A percentile compares a stretch with the other conserved stretches of the same genome.
Conservation (phyloP, 345 rosid genomes). For the Boechera retrofracta region DNA sequence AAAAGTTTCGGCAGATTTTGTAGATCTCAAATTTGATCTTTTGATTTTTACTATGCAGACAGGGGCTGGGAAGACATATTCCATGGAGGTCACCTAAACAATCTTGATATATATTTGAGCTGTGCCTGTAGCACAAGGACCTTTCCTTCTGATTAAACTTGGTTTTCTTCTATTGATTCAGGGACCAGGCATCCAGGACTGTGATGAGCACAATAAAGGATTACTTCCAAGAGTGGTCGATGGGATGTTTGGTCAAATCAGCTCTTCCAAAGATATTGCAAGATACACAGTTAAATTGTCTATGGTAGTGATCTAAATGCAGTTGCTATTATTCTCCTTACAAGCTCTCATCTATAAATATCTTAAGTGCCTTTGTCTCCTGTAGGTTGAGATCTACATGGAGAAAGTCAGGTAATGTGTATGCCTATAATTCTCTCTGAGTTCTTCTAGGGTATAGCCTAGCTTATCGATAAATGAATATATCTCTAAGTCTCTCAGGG, state of each 20-base stretch:
- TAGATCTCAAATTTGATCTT: neutral
- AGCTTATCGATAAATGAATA: conserved; percentile 6
- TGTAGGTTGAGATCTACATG: conserved; percentile 93
- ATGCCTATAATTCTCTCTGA: conserved; percentile 12
- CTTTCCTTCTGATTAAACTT: neutral
- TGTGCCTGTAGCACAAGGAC: neutral
- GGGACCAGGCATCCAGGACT: conserved; percentile 67
- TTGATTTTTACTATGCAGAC: conserved; percentile 57
- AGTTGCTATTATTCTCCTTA: neutral
- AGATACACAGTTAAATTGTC: conserved; percentile 68
- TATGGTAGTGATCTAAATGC: conserved; percentile 58
- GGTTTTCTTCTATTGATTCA: conserved; percentile 41
- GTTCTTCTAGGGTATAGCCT: conserved; percentile 23
- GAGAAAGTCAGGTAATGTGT: conserved; percentile 80
- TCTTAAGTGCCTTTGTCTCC: conserved; percentile 22
- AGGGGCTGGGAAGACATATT: conserved; percentile 91
- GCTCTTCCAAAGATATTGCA: conserved; percentile 53
- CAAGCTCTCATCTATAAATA: neutral
- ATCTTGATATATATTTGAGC: conserved; percentile 4
- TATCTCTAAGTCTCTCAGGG: conserved; percentile 52
- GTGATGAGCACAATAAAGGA: conserved; percentile 69
- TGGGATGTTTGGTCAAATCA: conserved; percentile 64
- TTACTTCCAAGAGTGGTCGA: conserved; percentile 72
- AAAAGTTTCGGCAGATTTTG: neutral
- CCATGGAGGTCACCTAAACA: conserved; percentile 70